phyloP scores from a whole-genome alignment of 2,329 filamentous ascomycete genomes.

The Dothiorella sarmentorum region DNA sequence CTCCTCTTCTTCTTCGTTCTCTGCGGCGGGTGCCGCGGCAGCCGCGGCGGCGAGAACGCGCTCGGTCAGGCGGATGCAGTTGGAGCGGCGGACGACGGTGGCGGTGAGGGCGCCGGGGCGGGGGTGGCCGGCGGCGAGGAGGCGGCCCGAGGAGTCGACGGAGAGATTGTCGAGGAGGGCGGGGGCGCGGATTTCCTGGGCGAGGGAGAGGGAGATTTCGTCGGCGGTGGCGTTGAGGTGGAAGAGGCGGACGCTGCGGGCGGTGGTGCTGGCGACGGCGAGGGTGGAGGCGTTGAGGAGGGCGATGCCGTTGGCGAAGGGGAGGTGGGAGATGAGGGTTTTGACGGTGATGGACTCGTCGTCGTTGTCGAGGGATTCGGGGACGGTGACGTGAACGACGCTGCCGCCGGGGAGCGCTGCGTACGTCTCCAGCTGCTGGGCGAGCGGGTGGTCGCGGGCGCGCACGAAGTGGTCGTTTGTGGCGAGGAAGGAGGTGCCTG shows the following conservation, averaged over 20 bases:
- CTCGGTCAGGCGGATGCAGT: conserved; percentile 9
- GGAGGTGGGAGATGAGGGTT: conserved; percentile 23
- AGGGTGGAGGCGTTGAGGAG: conserved; percentile 36
- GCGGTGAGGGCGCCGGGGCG: conserved; percentile 30
- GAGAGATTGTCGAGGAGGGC: conserved; percentile 42
- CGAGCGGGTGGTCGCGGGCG: conserved; percentile 24
- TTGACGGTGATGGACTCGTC: conserved; percentile 12
- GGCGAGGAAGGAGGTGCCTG: conserved; percentile 30
- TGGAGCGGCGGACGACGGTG: not conserved
- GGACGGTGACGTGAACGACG: conserved; percentile 35
- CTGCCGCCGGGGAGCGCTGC: conserved; percentile 35
- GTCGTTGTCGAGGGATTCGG: not conserved
- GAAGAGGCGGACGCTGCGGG: conserved; percentile 37
- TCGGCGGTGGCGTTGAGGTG: conserved; percentile 4
- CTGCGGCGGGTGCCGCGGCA: not conserved
- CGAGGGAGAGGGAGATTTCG: conserved; percentile 20
- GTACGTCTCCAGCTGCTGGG: conserved; percentile 40
- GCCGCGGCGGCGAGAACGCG: not conserved
- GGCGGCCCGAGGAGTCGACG: conserved; percentile 34
- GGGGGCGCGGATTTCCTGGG: conserved; percentile 27
- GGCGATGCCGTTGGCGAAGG: conserved; percentile 43
- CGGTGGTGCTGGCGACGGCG: conserved; percentile 39
- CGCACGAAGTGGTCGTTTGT: conserved; percentile 44
- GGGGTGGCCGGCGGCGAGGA: conserved; percentile 43
- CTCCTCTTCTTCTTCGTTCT: not conserved